Evolutionary conservation across 352 stramenopile species (phyloP).

Genomic region (Globisporangium takayamanum): DNA sequence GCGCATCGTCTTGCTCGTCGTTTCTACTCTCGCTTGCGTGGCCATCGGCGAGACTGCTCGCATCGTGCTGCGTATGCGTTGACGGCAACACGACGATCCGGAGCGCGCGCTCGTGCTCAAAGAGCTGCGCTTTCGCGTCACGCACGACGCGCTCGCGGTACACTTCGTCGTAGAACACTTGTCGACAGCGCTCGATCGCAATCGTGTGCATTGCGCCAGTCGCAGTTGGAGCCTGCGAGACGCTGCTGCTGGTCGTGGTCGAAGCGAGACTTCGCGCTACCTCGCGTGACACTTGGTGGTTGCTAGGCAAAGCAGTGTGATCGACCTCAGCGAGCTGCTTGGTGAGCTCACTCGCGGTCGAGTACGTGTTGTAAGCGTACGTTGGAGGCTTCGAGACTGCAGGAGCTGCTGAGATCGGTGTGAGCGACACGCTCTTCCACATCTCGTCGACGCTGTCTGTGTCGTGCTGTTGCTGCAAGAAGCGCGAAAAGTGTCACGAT

Average conservation of each 20-base stretch:
- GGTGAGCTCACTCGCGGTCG: conserved; percentile 15
- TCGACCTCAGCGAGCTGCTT: not conserved
- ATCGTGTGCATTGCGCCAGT: conserved; percentile 19
- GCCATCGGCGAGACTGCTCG: not conserved
- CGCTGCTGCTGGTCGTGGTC: not conserved
- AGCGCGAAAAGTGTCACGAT: conserved; percentile 8
- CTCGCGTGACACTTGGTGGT: not conserved
- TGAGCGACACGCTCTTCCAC: conserved; percentile 44
- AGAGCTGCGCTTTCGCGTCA: conserved; percentile 19
- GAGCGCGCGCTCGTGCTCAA: conserved; percentile 14
- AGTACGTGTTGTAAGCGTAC: conserved; percentile 37
- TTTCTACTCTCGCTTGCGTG: not conserved
- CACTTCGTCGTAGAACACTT: conserved; percentile 45
- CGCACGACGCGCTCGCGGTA: conserved; percentile 36
- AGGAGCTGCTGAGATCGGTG: conserved; percentile 14
- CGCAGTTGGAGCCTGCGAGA: not conserved
- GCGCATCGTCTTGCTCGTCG: conserved; percentile 2
- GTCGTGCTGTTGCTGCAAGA: conserved; percentile 11
- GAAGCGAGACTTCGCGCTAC: not conserved
- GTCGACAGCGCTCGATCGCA: conserved; percentile 24
- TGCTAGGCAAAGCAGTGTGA: too few relatives aligned
- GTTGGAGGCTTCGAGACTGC: not conserved
- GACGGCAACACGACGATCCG: conserved; percentile 28
- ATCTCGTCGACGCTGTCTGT: conserved; percentile 44
- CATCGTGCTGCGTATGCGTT: not conserved